Percentiles rank a stretch among this genome's conserved stretches.
Conservation (phyloP, 164 flowering plant genomes). For the Magnolia officinalis region DNA sequence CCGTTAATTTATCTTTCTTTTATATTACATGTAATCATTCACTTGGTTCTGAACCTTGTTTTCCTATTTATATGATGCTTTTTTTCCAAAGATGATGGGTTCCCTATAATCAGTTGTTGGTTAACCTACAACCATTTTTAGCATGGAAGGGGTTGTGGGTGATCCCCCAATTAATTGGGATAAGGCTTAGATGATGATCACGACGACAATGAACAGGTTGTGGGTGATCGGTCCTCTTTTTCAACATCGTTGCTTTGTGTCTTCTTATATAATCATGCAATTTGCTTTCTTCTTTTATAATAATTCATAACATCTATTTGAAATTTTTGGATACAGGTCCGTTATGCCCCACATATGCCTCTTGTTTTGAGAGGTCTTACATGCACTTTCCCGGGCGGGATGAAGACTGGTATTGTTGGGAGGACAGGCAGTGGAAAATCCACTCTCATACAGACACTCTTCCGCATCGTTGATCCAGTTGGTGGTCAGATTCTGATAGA, state of each 20-base stretch:
- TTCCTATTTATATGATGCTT: no score
- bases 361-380: slow-evolving; percentile 35
- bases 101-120: no score
- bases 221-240: not conserved
- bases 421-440: slow-evolving; percentile 48
- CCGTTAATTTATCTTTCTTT: no score
- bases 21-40: no score
- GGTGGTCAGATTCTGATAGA: slow-evolving; percentile 37
- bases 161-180: no score
- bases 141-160: no score
- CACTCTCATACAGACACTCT: slow-evolving; percentile 37
- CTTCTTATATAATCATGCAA: not conserved
- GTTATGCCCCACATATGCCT: slow-evolving; percentile 44
- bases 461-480: slow-evolving; percentile 41
- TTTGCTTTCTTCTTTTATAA: no score
- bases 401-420: slow-evolving; percentile 40
- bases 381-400: slow-evolving; percentile 35
- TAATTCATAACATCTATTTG: not conserved
- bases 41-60: no score
- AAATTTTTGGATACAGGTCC: slow-evolving; percentile 22
- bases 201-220: not conserved
- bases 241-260: not conserved
- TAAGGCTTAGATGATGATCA: not conserved
- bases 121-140: no score
- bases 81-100: no score